Conservation (phyloP, 352 stramenopile species). For the Hyphochytrium catenoides region DNA sequence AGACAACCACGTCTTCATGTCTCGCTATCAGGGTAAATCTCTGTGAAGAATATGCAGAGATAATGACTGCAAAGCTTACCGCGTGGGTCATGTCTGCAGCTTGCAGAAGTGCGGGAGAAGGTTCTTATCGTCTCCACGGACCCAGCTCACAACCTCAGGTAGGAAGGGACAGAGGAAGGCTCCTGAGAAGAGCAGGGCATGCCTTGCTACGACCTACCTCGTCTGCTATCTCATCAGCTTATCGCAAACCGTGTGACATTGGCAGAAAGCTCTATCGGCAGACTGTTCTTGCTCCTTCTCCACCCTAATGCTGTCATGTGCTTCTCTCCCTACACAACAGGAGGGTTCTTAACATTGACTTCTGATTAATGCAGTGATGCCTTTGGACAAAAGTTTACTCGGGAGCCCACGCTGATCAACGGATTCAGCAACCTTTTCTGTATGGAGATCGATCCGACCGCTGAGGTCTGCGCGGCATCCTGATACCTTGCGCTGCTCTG, state of each 20-base stretch:
- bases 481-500: background rate
- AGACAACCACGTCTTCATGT: conserved; percentile 95
- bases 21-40: conserved; percentile 67
- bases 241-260: too few species aligned
- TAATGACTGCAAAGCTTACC: background rate
- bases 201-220: too few species aligned
- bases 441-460: conserved; percentile 93
- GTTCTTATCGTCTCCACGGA: conserved; percentile 98
- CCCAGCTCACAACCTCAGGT: conserved; percentile 94
- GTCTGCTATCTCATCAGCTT: too few species aligned
- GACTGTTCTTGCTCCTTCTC: too few species aligned
- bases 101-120: conserved; percentile 70
- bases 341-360: background rate
- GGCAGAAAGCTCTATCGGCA: too few species aligned
- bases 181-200: too few species aligned
- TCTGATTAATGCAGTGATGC: conserved; percentile 50
- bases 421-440: conserved; percentile 92
- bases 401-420: conserved; percentile 88
- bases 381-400: conserved; percentile 97
- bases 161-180: background rate
- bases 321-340: background rate
- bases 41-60: conserved; percentile 15
- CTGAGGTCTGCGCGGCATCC: conserved; percentile 22
- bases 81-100: conserved; percentile 12
- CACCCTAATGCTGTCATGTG: background rate